These are phyloP conservation scores for Graphiopsis chlorocephala DNA, from an alignment of 2,329 filamentous ascomycete genomes.

Conservation along the genomic window DNA sequence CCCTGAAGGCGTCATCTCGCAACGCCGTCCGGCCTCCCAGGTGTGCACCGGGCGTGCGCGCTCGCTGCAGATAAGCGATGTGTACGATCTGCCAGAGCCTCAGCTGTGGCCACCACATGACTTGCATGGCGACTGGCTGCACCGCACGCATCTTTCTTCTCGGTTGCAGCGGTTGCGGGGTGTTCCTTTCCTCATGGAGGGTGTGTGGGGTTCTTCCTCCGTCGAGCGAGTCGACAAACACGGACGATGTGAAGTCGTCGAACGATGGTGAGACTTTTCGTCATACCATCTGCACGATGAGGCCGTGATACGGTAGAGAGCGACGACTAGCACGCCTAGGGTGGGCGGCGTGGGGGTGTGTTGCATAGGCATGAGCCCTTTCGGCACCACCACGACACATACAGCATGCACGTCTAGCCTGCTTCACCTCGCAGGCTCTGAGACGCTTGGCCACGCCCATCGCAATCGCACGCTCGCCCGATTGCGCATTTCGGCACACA, in stretches of 20 bases:
- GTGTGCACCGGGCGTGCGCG: background rate
- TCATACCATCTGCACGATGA: constrained; percentile 6
- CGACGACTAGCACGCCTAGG: background rate
- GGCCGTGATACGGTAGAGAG: constrained; percentile 1
- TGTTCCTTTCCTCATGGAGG: background rate
- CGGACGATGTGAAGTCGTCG: constrained; percentile 1
- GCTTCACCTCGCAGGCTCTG: background rate
- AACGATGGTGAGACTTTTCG: constrained; percentile 11
- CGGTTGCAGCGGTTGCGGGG: constrained; percentile 14
- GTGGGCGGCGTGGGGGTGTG: constrained; percentile 7
- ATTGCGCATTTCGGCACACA: background rate
- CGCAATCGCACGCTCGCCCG: background rate
- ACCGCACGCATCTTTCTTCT: constrained; percentile 7
- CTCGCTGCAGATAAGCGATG: constrained; percentile 4
- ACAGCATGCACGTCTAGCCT: background rate
- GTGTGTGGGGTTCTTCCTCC: background rate
- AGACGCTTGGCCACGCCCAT: background rate
- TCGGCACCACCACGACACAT: constrained; percentile 6
- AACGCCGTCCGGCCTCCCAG: background rate
- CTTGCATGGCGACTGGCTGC: constrained; percentile 4
- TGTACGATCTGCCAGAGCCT: constrained; percentile 5
- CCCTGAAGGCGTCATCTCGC: constrained; percentile 11
- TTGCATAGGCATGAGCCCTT: constrained; percentile 6
- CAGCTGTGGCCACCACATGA: constrained; percentile 1
- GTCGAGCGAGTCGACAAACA: background rate